phyloP scores from a whole-genome alignment of 768 basidiomycete genomes.

The Leucogyrophana mollusca region DNA sequence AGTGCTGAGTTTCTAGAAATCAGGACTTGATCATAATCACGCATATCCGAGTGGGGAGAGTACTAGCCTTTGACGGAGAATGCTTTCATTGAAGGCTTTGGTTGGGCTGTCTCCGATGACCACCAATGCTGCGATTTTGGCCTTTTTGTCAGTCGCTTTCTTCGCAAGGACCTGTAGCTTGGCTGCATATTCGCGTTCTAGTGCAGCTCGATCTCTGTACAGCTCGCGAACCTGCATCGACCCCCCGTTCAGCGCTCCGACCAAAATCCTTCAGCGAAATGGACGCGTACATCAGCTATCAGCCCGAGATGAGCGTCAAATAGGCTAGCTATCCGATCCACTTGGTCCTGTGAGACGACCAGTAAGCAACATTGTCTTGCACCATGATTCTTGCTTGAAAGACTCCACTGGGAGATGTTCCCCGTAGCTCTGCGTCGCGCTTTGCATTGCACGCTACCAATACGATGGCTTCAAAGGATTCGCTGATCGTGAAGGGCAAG shows the following conservation, averaged over 20 bases:
- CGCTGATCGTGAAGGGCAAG: not conserved
- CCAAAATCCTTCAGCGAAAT: not conserved
- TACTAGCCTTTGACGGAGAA: slow-evolving; percentile 54
- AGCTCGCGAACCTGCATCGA: slow-evolving; percentile 73
- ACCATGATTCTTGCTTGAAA: no score
- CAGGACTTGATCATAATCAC: no score
- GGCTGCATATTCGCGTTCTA: slow-evolving; percentile 78
- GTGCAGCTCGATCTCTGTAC: slow-evolving; percentile 58
- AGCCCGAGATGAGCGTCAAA: slow-evolving; percentile 68
- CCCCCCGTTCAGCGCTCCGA: no score
- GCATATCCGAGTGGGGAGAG: no score
- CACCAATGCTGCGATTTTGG: slow-evolving; percentile 49
- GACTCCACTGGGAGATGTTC: slow-evolving; percentile 50
- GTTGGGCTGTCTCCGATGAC: slow-evolving; percentile 70
- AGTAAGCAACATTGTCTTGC: slow-evolving; percentile 13
- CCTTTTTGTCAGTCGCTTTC: slow-evolving; percentile 72
- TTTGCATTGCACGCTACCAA: no score
- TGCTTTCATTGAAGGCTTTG: slow-evolving; percentile 54
- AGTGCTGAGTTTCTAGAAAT: slow-evolving; percentile 46
- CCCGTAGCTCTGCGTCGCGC: slow-evolving; percentile 39
- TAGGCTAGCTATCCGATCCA: slow-evolving; percentile 55
- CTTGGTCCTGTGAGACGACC: slow-evolving; percentile 56
- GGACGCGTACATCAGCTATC: slow-evolving; percentile 55
- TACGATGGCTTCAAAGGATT: slow-evolving; percentile 23
- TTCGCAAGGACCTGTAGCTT: slow-evolving; percentile 66